phyloP scores from a whole-genome alignment of 805 yeast genomes.

The Metschnikowia lunata region DNA sequence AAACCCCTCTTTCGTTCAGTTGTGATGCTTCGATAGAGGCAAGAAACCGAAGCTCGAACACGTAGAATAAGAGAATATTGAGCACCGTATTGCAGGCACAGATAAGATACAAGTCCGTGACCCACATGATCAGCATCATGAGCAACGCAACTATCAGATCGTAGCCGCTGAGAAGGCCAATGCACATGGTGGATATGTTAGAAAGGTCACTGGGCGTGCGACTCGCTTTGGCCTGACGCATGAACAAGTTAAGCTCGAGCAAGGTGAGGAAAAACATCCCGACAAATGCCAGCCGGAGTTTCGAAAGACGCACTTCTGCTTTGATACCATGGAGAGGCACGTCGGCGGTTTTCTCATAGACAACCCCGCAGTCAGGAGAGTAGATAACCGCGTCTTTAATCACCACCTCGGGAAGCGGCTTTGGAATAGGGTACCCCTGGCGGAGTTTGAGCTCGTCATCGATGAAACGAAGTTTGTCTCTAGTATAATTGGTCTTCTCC shows the following conservation, averaged over 20 bases:
- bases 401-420: conserved; percentile 49
- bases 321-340: conserved; percentile 48
- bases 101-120: conserved; percentile 58
- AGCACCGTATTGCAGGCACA: conserved; percentile 66
- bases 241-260: conserved; percentile 50
- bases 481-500: conserved; percentile 52
- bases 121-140: conserved; percentile 48
- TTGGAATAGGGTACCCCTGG: conserved; percentile 68
- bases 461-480: conserved; percentile 51
- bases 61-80: conserved; percentile 62
- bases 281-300: conserved; percentile 40
- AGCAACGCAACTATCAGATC: conserved; percentile 69
- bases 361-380: conserved; percentile 85
- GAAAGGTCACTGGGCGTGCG: conserved; percentile 79
- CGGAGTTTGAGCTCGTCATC: conserved; percentile 74
- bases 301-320: conserved; percentile 41
- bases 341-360: conserved; percentile 28
- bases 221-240: conserved; percentile 66
- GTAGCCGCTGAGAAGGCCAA: conserved; percentile 62
- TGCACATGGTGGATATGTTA: conserved; percentile 49
- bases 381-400: conserved; percentile 59
- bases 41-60: conserved; percentile 74
- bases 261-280: conserved; percentile 43
- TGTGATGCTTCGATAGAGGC: conserved; percentile 65
- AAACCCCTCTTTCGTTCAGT: conserved; percentile 63